Conservation (phyloP, 306 rosid species). For the Trifolium repens region DNA sequence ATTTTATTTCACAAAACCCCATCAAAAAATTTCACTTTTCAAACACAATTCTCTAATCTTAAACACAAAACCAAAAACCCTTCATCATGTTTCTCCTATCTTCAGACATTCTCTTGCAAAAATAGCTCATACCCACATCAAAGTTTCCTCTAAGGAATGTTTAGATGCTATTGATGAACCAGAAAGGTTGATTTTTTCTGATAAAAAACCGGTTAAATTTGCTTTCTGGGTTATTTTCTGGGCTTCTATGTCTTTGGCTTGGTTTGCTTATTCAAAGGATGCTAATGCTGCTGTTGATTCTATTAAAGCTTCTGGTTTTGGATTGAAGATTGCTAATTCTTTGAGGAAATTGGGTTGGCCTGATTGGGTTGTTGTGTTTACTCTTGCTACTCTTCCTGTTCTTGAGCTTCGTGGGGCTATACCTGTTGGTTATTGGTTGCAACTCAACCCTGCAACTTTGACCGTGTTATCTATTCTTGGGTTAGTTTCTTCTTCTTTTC, state of each 20-base stretch:
- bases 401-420: slow-evolving; percentile 98
- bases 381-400: slow-evolving; percentile 86
- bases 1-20: slow-evolving; percentile 51
- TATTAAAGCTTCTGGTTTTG: slow-evolving; percentile 83
- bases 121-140: slow-evolving; percentile 39
- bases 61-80: slow-evolving; percentile 34
- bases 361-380: slow-evolving; percentile 83
- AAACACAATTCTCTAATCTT: slow-evolving; percentile 22
- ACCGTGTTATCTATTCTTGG: slow-evolving; percentile 75
- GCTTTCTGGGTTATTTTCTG: slow-evolving; percentile 73
- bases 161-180: slow-evolving; percentile 48
- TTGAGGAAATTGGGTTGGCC: slow-evolving; percentile 74
- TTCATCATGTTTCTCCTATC: slow-evolving; percentile 38
- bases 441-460: slow-evolving; percentile 66
- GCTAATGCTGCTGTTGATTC: slow-evolving; percentile 87
- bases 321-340: slow-evolving; percentile 68
- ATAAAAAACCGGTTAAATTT: slow-evolving; percentile 62
- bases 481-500: slow-evolving; percentile 47
- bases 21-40: slow-evolving; percentile 40
- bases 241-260: slow-evolving; percentile 80
- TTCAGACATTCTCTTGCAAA: slow-evolving; percentile 31
- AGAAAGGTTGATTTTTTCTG: slow-evolving; percentile 50
- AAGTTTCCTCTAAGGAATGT: slow-evolving; percentile 52
- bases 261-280: slow-evolving; percentile 84
- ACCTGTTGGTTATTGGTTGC: slow-evolving; percentile 95